Percentiles rank a stretch among this genome's conserved stretches.
phyloP scores from a whole-genome alignment of 2,329 filamentous ascomycete genomes.

The Tricladium varicosporioides region DNA sequence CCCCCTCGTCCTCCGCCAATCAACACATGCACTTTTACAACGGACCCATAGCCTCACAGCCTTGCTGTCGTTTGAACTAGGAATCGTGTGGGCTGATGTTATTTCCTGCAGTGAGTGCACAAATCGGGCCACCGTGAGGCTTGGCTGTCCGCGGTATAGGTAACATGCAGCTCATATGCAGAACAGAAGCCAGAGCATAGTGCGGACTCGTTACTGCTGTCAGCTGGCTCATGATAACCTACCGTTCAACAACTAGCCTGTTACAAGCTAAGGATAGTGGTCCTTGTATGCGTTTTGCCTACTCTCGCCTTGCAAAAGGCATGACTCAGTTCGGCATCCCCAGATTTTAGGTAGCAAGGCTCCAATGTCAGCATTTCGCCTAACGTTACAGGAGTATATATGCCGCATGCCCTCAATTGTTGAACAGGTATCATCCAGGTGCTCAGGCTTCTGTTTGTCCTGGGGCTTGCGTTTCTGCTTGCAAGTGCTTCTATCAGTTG shows the following conservation, averaged over 20 bases:
- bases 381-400: neutral
- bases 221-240: neutral
- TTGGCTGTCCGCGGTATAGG: neutral
- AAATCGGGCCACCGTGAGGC: neutral
- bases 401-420: neutral
- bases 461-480: no score
- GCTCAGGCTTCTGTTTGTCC: no score
- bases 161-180: neutral
- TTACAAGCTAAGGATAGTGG: neutral
- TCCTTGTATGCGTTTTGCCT: neutral
- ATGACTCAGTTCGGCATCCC: neutral
- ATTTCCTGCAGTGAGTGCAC: neutral
- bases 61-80: neutral
- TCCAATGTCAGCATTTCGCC: neutral
- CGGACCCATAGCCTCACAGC: neutral
- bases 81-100: no score
- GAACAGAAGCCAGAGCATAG: neutral
- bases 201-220: neutral
- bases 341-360: neutral
- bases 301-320: neutral
- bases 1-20: neutral
- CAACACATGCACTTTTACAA: neutral
- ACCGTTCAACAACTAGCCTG: neutral
- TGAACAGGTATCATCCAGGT: no score
- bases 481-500: no score